phyloP scores from a whole-genome alignment of 306 rosid genomes.

The Cajanus cajan region DNA sequence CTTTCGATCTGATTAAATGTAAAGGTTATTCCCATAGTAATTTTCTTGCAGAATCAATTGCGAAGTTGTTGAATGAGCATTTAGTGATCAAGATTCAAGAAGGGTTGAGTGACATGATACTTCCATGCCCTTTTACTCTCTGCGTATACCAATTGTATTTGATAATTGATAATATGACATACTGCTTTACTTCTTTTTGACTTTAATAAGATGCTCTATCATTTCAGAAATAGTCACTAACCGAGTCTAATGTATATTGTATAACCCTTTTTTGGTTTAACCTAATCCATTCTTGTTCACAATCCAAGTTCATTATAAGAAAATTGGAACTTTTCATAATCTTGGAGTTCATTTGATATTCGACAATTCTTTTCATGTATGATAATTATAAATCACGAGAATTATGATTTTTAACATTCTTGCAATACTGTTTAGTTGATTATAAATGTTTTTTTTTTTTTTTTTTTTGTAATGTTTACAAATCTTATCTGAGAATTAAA shows the following conservation, averaged over 20 bases:
- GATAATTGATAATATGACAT: not conserved
- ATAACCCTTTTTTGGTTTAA: not conserved
- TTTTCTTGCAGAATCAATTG: conserved; percentile 28
- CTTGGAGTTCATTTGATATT: no score
- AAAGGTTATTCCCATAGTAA: conserved; percentile 18
- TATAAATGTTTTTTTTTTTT: no score
- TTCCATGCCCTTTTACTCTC: not conserved
- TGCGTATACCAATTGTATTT: conserved; percentile 10
- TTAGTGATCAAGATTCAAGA: conserved; percentile 33
- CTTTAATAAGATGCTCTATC: conserved; percentile 35
- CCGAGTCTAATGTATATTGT: conserved; percentile 12
- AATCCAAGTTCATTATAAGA: not conserved
- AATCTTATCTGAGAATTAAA: no score
- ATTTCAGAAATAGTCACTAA: conserved; percentile 30
- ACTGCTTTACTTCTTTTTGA: conserved; percentile 33
- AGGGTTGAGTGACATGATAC: conserved; percentile 32
- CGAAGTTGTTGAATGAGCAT: conserved; percentile 34
- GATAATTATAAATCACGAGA: no score
- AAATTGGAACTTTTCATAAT: not conserved
- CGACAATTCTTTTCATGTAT: no score
- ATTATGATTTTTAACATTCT: no score
- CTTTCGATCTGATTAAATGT: conserved; percentile 12
- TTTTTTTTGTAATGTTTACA: no score
- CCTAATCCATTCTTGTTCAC: conserved; percentile 8
- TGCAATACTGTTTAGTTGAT: no score